A percentile compares a stretch with the other conserved stretches of the same genome.
phyloP scores from a whole-genome alignment of 768 basidiomycete species.

The Arthromyces matolae region DNA sequence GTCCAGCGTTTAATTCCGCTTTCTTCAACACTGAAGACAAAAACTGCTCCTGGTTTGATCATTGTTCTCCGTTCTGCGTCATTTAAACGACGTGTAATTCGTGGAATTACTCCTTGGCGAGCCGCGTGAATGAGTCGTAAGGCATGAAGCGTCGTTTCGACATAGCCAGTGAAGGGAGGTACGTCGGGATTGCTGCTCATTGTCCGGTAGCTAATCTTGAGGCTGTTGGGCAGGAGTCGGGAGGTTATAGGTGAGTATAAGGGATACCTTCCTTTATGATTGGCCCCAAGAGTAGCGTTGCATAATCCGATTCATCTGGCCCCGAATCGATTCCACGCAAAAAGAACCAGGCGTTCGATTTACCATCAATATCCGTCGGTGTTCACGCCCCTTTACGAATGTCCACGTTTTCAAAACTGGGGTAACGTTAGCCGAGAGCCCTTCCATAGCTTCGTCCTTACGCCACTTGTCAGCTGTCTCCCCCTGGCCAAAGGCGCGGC shows the following conservation, averaged over 20 bases:
- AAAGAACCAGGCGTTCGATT: constrained; percentile 29
- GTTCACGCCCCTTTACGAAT: constrained; percentile 37
- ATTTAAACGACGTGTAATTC: constrained; percentile 80
- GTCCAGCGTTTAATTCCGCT: constrained; percentile 90
- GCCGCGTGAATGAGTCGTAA: constrained; percentile 82
- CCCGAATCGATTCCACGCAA: constrained; percentile 34
- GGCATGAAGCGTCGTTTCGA: constrained; percentile 79
- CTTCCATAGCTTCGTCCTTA: constrained; percentile 38
- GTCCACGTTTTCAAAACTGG: constrained; percentile 23
- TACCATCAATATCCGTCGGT: constrained; percentile 35
- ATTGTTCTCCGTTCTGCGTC: constrained; percentile 71
- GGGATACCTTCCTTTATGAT: constrained; percentile 45
- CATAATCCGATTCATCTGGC: constrained; percentile 37
- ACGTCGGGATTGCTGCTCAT: constrained; percentile 54
- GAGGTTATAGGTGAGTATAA: constrained; percentile 38
- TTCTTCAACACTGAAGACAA: constrained; percentile 86
- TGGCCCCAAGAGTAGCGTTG: constrained; percentile 32
- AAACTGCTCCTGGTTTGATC: constrained; percentile 69
- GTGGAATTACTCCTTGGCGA: constrained; percentile 71
- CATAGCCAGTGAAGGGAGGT: constrained; percentile 73
- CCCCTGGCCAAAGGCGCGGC: constrained; percentile 22
- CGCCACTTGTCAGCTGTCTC: constrained; percentile 43
- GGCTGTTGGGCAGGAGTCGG: constrained; percentile 51
- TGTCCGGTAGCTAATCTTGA: constrained; percentile 44
- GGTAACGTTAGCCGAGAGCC: constrained; percentile 40